Evolutionary conservation across 2,329 filamentous ascomycete genomes (phyloP), one percentile per base, ranked within the genome.

Genomic region (Phaeoacremonium minimum): DNA sequence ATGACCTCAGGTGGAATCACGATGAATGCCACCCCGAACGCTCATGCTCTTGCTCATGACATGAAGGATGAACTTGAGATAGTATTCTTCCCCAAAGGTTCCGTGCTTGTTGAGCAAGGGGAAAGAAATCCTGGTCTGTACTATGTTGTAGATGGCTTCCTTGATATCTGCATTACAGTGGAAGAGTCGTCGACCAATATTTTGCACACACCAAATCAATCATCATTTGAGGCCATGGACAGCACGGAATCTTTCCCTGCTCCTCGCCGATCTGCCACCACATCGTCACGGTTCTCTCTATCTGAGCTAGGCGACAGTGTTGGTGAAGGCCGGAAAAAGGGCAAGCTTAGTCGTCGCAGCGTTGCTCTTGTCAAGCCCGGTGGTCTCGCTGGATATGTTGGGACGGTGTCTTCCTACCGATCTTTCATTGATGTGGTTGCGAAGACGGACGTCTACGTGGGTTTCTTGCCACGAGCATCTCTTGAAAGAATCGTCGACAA

Each of bases 381-480:
- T 33, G 90, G 90, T 0, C 74, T 98, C 22, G 91, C 93, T 35
- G 94, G 93, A 0, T 98, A 98, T 51, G 80, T 97, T 19, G 90
- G 93, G 5, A 93, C 89, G 1, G 83, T 98, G 14, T 95, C 93
- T 3, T 95, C 90, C 0, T 95, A 96, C 56, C 75, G 93, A 17
- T 98, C 93, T 0, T 96, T 97, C 55, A 93, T 95, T 15, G 91
- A 97, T 54, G 90, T 98, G 2, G 85, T 91, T 26, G 94, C 93
- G 4, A 97, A 97, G 64, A 98, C 94, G 0, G 93, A 98, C 61
- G 93, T 97, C 3, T 97, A 96, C 52, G 93, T 98, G 12, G 93
- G 93, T 1, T 98, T 98, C 47, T 67, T 98, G 11, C 93, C 93
- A 1, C 77, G 89, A 18, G 75, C 80, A 1, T 86, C 89, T 0